A percentile compares a stretch with the other conserved stretches of the same genome.
These are phyloP conservation scores for Schizosaccharomyces octosporus DNA, from an alignment of 805 yeast genomes.

Conservation along the genomic window DNA sequence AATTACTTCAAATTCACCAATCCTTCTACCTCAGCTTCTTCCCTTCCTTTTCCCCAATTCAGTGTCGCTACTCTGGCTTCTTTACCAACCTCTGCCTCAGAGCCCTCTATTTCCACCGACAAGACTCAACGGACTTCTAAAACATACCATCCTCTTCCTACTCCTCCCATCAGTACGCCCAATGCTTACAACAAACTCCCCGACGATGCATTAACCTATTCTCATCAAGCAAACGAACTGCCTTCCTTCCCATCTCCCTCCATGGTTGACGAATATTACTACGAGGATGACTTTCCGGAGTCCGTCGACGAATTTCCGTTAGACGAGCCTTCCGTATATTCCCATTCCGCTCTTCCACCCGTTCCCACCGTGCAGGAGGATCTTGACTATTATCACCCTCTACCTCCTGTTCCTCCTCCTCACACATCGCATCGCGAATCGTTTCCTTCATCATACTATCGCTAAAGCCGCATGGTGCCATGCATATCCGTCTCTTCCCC, in stretches of 20 bases:
- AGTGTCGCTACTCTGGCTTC: background rate
- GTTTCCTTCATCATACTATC: background rate
- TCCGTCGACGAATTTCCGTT: background rate
- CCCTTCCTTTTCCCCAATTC: background rate
- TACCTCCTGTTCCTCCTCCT: background rate
- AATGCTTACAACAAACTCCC: background rate
- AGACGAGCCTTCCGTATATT: background rate
- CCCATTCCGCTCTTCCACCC: too few species aligned
- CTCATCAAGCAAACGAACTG: background rate
- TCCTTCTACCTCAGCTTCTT: background rate
- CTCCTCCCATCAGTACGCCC: background rate
- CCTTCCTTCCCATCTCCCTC: background rate
- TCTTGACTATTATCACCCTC: background rate
- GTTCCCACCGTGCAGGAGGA: background rate
- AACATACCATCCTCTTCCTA: slow-evolving; percentile 1
- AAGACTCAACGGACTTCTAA: background rate
- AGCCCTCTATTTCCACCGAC: background rate
- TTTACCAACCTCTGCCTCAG: background rate
- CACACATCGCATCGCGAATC: background rate
- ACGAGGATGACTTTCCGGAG: background rate
- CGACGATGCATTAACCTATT: background rate
- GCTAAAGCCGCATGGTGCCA: too few species aligned
- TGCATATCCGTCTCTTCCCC: too few species aligned
- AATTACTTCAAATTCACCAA: background rate
- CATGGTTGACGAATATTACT: background rate